Conservation (phyloP, 805 yeast species). For the Cephaloascus fragrans region DNA sequence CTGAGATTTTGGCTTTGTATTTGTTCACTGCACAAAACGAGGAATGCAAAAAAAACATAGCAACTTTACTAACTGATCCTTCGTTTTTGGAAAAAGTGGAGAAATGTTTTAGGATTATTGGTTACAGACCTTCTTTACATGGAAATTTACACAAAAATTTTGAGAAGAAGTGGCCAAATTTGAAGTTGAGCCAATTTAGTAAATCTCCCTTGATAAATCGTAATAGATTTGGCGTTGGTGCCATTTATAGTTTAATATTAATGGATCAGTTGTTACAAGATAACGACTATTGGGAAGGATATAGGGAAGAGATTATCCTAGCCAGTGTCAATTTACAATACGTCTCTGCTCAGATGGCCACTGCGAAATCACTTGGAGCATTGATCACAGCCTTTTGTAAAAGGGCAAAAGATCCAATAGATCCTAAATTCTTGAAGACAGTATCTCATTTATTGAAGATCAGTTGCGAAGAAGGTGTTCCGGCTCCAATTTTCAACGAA, state of each 20-base stretch:
- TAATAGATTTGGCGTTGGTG: constrained; percentile 40
- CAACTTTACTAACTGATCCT: constrained; percentile 25
- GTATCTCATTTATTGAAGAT: constrained; percentile 42
- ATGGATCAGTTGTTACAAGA: constrained; percentile 50
- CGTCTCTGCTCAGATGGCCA: constrained; percentile 54
- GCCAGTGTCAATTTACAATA: constrained; percentile 58
- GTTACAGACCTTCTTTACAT: constrained; percentile 37
- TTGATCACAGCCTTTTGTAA: constrained; percentile 58
- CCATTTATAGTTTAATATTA: constrained; percentile 48
- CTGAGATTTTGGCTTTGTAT: constrained; percentile 67
- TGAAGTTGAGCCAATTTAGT: constrained; percentile 41
- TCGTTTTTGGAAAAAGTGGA: constrained; percentile 21
- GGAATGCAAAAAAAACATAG: constrained; percentile 29
- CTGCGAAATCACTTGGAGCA: constrained; percentile 74
- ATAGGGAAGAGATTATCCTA: constrained; percentile 39
- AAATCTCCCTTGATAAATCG: constrained; percentile 33
- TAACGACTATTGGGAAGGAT: constrained; percentile 25
- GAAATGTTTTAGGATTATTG: constrained; percentile 28
- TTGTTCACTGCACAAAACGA: constrained; percentile 47
- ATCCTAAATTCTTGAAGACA: constrained; percentile 22
- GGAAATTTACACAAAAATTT: constrained; percentile 35
- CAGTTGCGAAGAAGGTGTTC: constrained; percentile 41
- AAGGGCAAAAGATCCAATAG: constrained; percentile 18
- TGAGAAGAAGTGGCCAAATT: constrained; percentile 33
- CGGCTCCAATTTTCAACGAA: constrained; percentile 34